Percentiles rank a stretch among this genome's conserved stretches.
Evolutionary conservation across 208 protist species (phyloP).

Genomic region (Leptomonas pyrrhocoris): DNA sequence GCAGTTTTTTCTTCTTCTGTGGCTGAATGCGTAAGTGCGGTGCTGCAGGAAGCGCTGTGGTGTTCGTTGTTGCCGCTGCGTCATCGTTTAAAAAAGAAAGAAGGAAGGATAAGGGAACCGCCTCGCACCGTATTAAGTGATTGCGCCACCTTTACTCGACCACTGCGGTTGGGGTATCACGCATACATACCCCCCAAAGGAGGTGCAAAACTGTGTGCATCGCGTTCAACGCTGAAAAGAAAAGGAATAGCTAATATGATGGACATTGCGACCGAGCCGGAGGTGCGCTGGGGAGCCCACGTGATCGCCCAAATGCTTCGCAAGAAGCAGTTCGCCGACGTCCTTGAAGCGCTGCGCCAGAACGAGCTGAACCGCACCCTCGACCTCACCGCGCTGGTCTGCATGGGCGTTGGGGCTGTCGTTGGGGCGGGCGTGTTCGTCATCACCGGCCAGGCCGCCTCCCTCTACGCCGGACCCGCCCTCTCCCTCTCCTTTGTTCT

Average conservation of each 20-base stretch:
- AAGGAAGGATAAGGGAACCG: too few relatives aligned
- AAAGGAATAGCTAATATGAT: conserved; percentile 3
- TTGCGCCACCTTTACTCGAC: too few relatives aligned
- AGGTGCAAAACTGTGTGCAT: too few relatives aligned
- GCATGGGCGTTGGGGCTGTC: conserved; percentile 20
- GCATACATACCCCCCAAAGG: too few relatives aligned
- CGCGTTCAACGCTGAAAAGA: too few relatives aligned
- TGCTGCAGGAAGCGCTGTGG: too few relatives aligned
- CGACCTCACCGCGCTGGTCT: conserved; percentile 21
- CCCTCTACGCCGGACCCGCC: conserved; percentile 19
- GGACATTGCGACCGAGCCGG: conserved; percentile 12
- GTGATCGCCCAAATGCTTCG: conserved; percentile 20
- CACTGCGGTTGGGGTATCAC: too few relatives aligned
- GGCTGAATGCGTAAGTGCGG: too few relatives aligned
- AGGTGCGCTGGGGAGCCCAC: conserved; percentile 12
- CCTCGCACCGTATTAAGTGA: too few relatives aligned
- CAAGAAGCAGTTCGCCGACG: conserved; percentile 13
- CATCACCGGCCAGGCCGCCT: conserved; percentile 26
- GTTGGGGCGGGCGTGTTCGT: conserved; percentile 18
- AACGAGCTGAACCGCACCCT: conserved; percentile 23
- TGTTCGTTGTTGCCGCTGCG: too few relatives aligned
- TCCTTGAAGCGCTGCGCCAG: conserved; percentile 14
- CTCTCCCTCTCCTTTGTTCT: conserved; percentile 24
- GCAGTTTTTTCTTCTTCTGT: too few relatives aligned
- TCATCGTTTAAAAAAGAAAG: too few relatives aligned